Conservation (phyloP, 2,329 filamentous ascomycete genomes). For the Hypomyces rosellus region DNA sequence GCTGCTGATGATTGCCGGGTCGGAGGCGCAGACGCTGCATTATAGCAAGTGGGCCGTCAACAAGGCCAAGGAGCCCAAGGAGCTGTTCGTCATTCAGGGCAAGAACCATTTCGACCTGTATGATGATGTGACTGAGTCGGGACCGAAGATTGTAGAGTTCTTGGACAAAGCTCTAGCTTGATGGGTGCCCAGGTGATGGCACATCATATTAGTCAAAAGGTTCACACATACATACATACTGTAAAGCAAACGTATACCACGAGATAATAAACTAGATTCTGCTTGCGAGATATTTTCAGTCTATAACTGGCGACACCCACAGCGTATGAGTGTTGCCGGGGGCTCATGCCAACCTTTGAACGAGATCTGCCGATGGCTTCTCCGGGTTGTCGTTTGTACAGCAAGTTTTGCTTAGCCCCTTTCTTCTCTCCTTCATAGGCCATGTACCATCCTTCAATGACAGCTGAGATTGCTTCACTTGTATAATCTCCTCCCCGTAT, state of each 20-base stretch:
- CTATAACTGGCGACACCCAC: no score
- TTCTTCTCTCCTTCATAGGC: not conserved
- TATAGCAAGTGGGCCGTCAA: slow-evolving; percentile 10
- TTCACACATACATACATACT: no score
- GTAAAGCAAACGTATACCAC: no score
- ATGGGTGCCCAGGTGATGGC: no score
- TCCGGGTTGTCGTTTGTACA: not conserved
- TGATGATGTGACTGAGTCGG: slow-evolving; percentile 9
- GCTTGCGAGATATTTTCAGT: no score
- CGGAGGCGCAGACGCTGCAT: slow-evolving; percentile 11
- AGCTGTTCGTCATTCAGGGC: slow-evolving; percentile 11
- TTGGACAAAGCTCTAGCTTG: not conserved
- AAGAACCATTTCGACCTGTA: slow-evolving; percentile 15
- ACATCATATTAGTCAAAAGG: no score
- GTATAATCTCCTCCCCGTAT: not conserved
- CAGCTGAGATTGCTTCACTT: not conserved
- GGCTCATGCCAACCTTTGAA: no score
- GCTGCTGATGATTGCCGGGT: slow-evolving; percentile 15
- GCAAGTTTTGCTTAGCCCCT: no score
- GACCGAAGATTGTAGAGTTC: slow-evolving; percentile 19
- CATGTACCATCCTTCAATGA: not conserved
- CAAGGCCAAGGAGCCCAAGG: slow-evolving; percentile 13
- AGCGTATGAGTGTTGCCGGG: no score
- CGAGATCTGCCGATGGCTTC: no score
- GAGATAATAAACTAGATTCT: no score